phyloP scores from a whole-genome alignment of 2,329 filamentous ascomycete species.

The Ilyonectria destructans region DNA sequence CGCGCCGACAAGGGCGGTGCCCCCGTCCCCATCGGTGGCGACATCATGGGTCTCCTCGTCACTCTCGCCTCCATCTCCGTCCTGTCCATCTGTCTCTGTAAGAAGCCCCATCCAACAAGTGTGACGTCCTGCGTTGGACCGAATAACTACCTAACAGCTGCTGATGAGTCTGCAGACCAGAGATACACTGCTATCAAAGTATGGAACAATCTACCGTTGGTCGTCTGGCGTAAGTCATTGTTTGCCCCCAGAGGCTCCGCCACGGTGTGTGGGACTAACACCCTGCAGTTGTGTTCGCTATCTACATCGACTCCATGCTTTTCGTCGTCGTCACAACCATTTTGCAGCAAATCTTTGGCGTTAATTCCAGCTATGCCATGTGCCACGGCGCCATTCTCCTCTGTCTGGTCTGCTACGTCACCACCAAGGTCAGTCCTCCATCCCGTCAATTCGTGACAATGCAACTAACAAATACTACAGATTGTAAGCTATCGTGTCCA shows the following conservation, averaged over 20 bases:
- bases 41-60: conserved; percentile 56
- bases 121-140: no score
- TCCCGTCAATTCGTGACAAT: not conserved
- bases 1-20: conserved; percentile 3
- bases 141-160: not conserved
- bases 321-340: conserved; percentile 74
- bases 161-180: conserved; percentile 53
- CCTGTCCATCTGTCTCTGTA: conserved; percentile 57
- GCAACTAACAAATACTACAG: not conserved
- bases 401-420: conserved; percentile 75
- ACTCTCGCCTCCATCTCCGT: conserved; percentile 55
- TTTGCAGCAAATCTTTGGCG: conserved; percentile 70
- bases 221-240: conserved; percentile 60
- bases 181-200: conserved; percentile 55
- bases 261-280: not conserved
- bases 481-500: conserved; percentile 18
- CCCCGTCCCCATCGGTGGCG: conserved; percentile 54
- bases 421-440: conserved; percentile 68
- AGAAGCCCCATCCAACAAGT: conserved; percentile 27
- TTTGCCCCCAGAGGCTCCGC: not conserved
- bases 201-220: conserved; percentile 60
- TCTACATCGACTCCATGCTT: conserved; percentile 73
- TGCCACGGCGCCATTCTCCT: conserved; percentile 74
- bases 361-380: conserved; percentile 65
- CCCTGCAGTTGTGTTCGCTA: conserved; percentile 69